Evolutionary conservation across 2,329 filamentous ascomycete genomes (phyloP).

Genomic region (Colletotrichum euphorbiae): DNA sequence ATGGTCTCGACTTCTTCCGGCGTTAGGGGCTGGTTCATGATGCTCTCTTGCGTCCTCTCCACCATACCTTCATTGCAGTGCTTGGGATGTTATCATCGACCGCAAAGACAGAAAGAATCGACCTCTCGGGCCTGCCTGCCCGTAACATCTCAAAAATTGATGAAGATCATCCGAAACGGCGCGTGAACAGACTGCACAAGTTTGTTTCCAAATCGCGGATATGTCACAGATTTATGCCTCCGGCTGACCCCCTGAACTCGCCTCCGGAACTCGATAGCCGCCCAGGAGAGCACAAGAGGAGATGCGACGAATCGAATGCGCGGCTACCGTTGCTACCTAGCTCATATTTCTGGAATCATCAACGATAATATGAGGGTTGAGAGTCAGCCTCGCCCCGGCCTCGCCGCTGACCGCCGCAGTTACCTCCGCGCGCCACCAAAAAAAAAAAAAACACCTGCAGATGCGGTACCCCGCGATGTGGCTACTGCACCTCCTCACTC

Average conservation of each 20-base stretch:
- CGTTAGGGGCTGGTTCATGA: too few relatives aligned
- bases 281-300: background rate
- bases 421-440: background rate
- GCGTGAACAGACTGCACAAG: slow-evolving; percentile 29
- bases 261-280: slow-evolving; percentile 21
- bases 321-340: background rate
- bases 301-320: background rate
- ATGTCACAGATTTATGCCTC: slow-evolving; percentile 37
- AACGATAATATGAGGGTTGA: background rate
- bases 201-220: slow-evolving; percentile 40
- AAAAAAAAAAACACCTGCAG: too few relatives aligned
- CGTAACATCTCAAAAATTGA: slow-evolving; percentile 2
- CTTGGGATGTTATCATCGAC: too few relatives aligned
- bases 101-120: background rate
- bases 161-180: slow-evolving; percentile 28
- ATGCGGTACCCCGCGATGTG: background rate
- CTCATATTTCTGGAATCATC: background rate
- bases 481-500: slow-evolving; percentile 20
- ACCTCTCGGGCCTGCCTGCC: background rate
- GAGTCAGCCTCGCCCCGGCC: slow-evolving; percentile 11
- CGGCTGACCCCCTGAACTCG: background rate
- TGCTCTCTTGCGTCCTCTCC: too few relatives aligned
- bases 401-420: background rate
- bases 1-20: background rate
- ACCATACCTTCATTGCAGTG: too few relatives aligned